A percentile compares a stretch with the other conserved stretches of the same genome.
These are phyloP conservation scores for Globisporangium paroecandrum DNA, from an alignment of 352 stramenopile species.

Conservation along the genomic window DNA sequence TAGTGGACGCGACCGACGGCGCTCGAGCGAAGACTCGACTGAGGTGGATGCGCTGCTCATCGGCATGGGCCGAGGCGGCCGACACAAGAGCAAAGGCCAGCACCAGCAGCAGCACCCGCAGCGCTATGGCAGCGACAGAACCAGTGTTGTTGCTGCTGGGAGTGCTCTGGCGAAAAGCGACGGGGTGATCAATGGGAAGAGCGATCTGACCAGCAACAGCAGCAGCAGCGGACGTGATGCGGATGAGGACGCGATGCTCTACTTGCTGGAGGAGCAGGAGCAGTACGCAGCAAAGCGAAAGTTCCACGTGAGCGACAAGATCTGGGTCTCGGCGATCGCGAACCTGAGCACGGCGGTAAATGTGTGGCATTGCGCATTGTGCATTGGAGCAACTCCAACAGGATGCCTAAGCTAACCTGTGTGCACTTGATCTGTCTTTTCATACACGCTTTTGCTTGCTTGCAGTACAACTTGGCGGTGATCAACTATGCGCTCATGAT, in stretches of 20 bases:
- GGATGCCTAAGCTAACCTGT: too few relatives aligned
- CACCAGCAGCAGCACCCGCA: not conserved
- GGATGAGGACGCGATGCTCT: not conserved
- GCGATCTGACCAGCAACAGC: too few relatives aligned
- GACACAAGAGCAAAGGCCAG: not conserved
- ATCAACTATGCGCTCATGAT: slow-evolving; percentile 25
- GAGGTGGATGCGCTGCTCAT: slow-evolving; percentile 13
- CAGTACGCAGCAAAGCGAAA: not conserved
- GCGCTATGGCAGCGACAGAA: not conserved
- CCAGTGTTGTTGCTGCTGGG: not conserved
- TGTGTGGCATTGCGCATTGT: not conserved
- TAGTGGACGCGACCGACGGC: slow-evolving; percentile 4
- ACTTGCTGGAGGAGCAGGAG: slow-evolving; percentile 12
- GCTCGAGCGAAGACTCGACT: slow-evolving; percentile 16
- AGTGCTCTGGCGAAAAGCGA: not conserved
- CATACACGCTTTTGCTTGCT: not conserved
- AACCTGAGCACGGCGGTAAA: slow-evolving; percentile 79
- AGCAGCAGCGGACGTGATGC: not conserved
- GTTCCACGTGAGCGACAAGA: slow-evolving; percentile 33
- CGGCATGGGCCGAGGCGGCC: not conserved
- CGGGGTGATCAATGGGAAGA: too few relatives aligned
- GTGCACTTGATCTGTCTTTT: too few relatives aligned
- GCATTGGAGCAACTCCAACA: too few relatives aligned
- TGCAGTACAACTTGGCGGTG: slow-evolving; percentile 19
- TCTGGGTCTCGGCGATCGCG: slow-evolving; percentile 69